Percentiles rank a stretch among this genome's conserved stretches.
phyloP scores from a whole-genome alignment of 2,329 filamentous ascomycete species.

The Phaeoacremonium minimum region DNA sequence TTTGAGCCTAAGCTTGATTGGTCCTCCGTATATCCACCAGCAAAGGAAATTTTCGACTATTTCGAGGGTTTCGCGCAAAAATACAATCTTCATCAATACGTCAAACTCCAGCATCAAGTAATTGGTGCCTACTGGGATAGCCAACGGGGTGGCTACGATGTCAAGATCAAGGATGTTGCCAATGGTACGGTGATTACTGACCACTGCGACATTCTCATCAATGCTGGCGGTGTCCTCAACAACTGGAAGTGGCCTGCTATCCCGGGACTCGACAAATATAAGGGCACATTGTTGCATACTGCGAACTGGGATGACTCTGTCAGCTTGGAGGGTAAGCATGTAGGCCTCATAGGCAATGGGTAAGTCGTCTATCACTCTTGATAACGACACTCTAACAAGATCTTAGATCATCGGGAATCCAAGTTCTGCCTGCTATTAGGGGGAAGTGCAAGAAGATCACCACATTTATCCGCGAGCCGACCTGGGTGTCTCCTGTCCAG shows the following conservation, averaged over 20 bases:
- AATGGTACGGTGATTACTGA: slow-evolving; percentile 24
- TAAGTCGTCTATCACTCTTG: too few species aligned
- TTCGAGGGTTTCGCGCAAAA: slow-evolving; percentile 34
- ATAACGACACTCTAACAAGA: too few species aligned
- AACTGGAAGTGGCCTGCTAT: slow-evolving; percentile 45
- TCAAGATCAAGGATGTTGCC: slow-evolving; percentile 24
- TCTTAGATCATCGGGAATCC: slow-evolving; percentile 18
- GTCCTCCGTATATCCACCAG: slow-evolving; percentile 34
- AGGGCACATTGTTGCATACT: slow-evolving; percentile 38
- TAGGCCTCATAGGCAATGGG: slow-evolving; percentile 39
- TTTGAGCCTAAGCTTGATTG: slow-evolving; percentile 41
- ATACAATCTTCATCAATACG: slow-evolving; percentile 28
- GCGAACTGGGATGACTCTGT: slow-evolving; percentile 36
- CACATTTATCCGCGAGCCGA: slow-evolving; percentile 56
- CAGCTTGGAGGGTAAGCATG: slow-evolving; percentile 26
- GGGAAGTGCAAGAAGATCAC: slow-evolving; percentile 39
- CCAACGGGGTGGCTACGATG: slow-evolving; percentile 23
- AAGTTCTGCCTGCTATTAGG: slow-evolving; percentile 20
- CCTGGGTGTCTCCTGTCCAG: slow-evolving; percentile 55
- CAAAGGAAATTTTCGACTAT: slow-evolving; percentile 35
- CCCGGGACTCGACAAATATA: slow-evolving; percentile 37
- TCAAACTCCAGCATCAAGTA: slow-evolving; percentile 17
- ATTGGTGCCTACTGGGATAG: slow-evolving; percentile 28
- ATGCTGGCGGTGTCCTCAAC: slow-evolving; percentile 40
- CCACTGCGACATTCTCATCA: slow-evolving; percentile 40